These are phyloP conservation scores for Vickermania spadyakhi DNA, from an alignment of 208 protist species.

Conservation along the genomic window DNA sequence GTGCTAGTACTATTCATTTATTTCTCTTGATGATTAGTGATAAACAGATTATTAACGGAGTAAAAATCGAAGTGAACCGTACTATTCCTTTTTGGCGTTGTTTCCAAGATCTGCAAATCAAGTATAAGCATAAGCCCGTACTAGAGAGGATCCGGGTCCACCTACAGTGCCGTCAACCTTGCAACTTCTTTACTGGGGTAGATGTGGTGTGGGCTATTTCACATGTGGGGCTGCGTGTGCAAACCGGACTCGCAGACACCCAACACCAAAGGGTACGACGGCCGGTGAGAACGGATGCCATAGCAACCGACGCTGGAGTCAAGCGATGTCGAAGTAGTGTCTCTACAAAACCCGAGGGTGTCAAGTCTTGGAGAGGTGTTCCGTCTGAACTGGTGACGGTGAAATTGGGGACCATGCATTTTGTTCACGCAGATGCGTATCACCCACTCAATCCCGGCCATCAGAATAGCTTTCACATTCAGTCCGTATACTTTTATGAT, in stretches of 20 bases:
- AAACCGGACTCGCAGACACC: not conserved
- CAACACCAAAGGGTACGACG: not conserved
- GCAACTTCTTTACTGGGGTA: conserved; percentile 37
- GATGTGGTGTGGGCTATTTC: conserved; percentile 61
- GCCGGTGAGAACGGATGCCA: not conserved
- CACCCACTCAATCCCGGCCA: conserved; percentile 7
- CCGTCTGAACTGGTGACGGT: conserved; percentile 9
- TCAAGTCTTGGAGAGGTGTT: conserved; percentile 10
- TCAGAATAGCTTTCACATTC: conserved; percentile 56
- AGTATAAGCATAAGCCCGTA: conserved; percentile 11
- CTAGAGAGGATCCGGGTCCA: conserved; percentile 19
- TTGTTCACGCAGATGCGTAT: conserved; percentile 59
- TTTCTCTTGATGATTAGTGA: conserved; percentile 19
- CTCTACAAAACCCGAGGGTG: conserved; percentile 2
- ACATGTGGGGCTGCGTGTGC: conserved; percentile 15
- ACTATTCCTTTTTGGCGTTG: conserved; percentile 63
- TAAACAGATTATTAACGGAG: conserved; percentile 16
- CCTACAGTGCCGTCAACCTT: conserved; percentile 28
- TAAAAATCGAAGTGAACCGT: conserved; percentile 44
- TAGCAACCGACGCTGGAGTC: conserved; percentile 1
- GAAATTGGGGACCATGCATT: conserved; percentile 57
- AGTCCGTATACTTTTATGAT: conserved; percentile 51
- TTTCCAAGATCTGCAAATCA: conserved; percentile 30
- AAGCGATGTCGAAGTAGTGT: not conserved
- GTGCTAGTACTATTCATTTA: no score